Evolutionary conservation across 257 asterid species (phyloP), one percentile per base, ranked within the genome.

Genomic region (Gardenia jasminoides): DNA sequence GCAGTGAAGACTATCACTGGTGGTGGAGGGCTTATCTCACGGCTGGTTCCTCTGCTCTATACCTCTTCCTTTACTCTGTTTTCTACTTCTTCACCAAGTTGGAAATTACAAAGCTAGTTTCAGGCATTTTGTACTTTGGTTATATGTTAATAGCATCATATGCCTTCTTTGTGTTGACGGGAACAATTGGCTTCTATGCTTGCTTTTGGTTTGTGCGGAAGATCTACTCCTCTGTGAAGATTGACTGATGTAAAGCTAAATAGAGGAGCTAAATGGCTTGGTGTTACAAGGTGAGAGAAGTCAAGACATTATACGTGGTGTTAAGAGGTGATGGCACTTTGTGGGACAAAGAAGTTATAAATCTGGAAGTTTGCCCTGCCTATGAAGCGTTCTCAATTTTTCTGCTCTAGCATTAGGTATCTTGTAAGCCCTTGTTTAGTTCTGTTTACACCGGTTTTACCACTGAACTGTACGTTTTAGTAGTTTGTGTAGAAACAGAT

Each of bases 11-110:
- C 86, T 90, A 93, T 74, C 79, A 91, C 33, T 93, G 98, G 98
- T 93, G 98, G 98, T 93, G 98, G 98, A 91, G 98, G 85, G 98
- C 98, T 75, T 93, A 93, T 80, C 81, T 93, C 26, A 93, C 96
- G 0, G 92, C 98, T 39, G 98, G 98, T 70, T 93, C 98, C 77
- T 93, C 98, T 4, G 98, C 97, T 43, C 76, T 93, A 41, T 93
- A 93, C 89, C 92, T 93, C 54, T 93, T 93, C 90, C 86, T 91
- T 30, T 93, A 93, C 91, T 93, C 98, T 4, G 79, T 90, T 72
- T 93, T 93, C 91, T 93, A 93, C 91, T 93, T 93, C 90, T 93
- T 93, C 88, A 91, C 98, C 78, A 93, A 93, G 91, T 72, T 93
- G 94, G 98, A 93, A 81, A 93, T 93, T 36, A 80, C 94, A 1